Conservation (phyloP, 1,284 basidiomycete species). For the Cutaneotrichosporon sp. region DNA sequence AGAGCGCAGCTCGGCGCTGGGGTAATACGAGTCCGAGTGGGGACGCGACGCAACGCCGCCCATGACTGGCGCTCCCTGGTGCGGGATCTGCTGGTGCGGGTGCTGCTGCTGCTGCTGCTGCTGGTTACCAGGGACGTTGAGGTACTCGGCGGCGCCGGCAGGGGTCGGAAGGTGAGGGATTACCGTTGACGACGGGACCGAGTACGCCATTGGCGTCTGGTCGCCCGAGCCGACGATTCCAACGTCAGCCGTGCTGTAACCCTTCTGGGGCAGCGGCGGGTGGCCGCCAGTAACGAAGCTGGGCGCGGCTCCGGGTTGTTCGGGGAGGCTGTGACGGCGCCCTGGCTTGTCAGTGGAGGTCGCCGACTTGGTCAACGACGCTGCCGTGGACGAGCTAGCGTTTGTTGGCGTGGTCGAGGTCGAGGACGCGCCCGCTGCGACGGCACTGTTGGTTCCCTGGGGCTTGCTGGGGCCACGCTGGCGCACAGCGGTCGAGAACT, state of each 20-base stretch:
- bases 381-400: not conserved
- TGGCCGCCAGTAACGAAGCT: not conserved
- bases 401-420: not conserved
- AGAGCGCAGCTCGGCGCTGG: constrained; percentile 5
- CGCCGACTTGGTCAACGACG: not conserved
- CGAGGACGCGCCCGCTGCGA: not conserved
- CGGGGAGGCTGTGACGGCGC: constrained; percentile 18
- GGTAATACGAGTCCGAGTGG: constrained; percentile 1
- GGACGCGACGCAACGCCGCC: not conserved
- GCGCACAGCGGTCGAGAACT: constrained; percentile 20
- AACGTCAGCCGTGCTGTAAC: constrained; percentile 14
- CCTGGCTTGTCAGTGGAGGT: not conserved
- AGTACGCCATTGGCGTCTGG: constrained; percentile 5
- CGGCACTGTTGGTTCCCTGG: constrained; percentile 2
- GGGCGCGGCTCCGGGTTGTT: constrained; percentile 1
- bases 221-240: constrained; percentile 1
- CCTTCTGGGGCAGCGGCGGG: constrained; percentile 9
- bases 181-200: constrained; percentile 3
- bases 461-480: constrained; percentile 21
- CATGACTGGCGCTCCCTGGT: too few relatives aligned
- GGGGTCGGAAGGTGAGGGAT: constrained; percentile 11
- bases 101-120: not conserved
- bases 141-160: constrained; percentile 9
- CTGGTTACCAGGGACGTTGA: constrained; percentile 6
- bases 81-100: not conserved